Evolutionary conservation across 2,329 filamentous ascomycete genomes (phyloP).

Genomic region (Fusarium annulatum): DNA sequence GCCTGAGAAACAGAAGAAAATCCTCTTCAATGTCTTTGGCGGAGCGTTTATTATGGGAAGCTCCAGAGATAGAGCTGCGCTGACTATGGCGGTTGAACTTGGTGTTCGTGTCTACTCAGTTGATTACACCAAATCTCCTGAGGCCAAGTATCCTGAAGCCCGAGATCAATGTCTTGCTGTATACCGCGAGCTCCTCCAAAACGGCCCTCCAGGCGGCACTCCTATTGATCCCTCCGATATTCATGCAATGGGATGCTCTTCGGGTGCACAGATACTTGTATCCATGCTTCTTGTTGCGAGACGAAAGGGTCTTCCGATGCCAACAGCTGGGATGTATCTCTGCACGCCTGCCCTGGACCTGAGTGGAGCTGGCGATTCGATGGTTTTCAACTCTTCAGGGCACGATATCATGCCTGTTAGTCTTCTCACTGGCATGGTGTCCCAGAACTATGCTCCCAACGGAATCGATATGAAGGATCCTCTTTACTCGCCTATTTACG

Average conservation of each 20-base stretch:
- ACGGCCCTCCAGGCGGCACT: rapidly evolving
- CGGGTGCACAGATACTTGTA: background rate
- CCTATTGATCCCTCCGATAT: rapidly evolving
- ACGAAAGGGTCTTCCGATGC: background rate
- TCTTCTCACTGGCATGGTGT: background rate
- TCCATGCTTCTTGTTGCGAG: background rate
- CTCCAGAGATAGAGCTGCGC: background rate
- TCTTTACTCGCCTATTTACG: background rate
- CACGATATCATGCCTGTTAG: background rate
- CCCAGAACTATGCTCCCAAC: background rate
- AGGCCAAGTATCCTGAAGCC: background rate
- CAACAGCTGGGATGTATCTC: background rate
- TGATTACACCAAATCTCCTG: background rate
- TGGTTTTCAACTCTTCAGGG: background rate
- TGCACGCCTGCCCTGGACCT: background rate
- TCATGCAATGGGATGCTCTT: background rate
- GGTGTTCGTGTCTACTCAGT: background rate
- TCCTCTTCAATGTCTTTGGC: background rate
- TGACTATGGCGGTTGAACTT: background rate
- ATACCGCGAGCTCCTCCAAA: background rate
- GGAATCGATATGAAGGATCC: background rate
- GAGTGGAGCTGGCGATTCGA: background rate
- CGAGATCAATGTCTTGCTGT: background rate
- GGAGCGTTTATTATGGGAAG: background rate
- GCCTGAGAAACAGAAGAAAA: background rate